A percentile compares a stretch with the other conserved stretches of the same genome.
Conservation (phyloP, 1,139 yeast species). For the Saccharomyces pastorianus region DNA sequence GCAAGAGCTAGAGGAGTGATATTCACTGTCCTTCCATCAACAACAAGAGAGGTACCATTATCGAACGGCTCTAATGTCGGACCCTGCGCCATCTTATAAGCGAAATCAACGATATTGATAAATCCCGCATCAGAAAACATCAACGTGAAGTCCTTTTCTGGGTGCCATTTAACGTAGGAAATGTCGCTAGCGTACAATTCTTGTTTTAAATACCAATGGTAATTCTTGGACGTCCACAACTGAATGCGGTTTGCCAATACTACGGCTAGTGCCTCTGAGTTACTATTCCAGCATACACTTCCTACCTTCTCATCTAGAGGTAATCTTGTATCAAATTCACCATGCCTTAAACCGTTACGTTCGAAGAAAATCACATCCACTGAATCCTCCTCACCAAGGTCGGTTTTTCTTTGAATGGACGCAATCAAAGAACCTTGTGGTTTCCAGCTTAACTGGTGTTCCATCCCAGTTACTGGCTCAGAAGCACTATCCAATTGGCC, state of each 20-base stretch:
- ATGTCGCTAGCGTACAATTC: slow-evolving; percentile 45
- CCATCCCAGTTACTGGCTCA: slow-evolving; percentile 83
- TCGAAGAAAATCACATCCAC: slow-evolving; percentile 69
- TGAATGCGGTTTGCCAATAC: slow-evolving; percentile 56
- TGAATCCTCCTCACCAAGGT: slow-evolving; percentile 32
- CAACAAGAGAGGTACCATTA: slow-evolving; percentile 68
- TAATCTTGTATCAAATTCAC: slow-evolving; percentile 68
- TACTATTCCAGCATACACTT: slow-evolving; percentile 72
- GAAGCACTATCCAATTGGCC: slow-evolving; percentile 77
- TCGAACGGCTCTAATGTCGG: slow-evolving; percentile 62
- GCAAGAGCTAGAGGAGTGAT: slow-evolving; percentile 80
- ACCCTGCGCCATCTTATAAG: slow-evolving; percentile 59
- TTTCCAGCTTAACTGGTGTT: slow-evolving; percentile 71
- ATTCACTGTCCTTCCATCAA: slow-evolving; percentile 68
- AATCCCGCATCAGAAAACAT: slow-evolving; percentile 50
- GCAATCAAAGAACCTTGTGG: slow-evolving; percentile 89
- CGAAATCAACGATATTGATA: slow-evolving; percentile 61
- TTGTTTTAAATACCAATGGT: slow-evolving; percentile 92
- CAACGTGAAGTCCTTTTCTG: slow-evolving; percentile 74
- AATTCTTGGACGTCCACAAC: slow-evolving; percentile 86
- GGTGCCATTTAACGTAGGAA: slow-evolving; percentile 66
- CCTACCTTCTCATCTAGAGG: slow-evolving; percentile 42
- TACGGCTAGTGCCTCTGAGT: slow-evolving; percentile 71
- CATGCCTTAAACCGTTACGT: slow-evolving; percentile 86
- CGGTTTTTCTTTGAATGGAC: slow-evolving; percentile 53